A percentile compares a stretch with the other conserved stretches of the same genome.
These are phyloP conservation scores for Plasmopara muralis DNA, from an alignment of 352 stramenopile species.

Conservation along the genomic window DNA sequence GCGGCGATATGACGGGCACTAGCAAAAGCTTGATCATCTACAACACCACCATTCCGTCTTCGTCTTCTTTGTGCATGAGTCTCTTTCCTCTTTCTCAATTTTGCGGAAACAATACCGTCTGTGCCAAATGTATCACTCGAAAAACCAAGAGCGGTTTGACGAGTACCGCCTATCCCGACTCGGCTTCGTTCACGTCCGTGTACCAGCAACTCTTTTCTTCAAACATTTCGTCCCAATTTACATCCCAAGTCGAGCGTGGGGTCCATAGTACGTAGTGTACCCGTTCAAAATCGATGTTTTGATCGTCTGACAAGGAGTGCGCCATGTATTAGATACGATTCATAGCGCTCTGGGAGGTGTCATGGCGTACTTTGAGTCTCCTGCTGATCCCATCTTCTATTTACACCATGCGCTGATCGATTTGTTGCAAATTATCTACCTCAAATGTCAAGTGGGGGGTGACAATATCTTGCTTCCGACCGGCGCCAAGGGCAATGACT, in stretches of 20 bases:
- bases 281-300: neutral
- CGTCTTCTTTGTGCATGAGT: slow-evolving; percentile 26
- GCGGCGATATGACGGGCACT: slow-evolving; percentile 13
- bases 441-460: slow-evolving; percentile 43
- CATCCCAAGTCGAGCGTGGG: slow-evolving; percentile 27
- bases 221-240: slow-evolving; percentile 19
- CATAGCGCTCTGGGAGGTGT: slow-evolving; percentile 34
- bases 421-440: slow-evolving; percentile 41
- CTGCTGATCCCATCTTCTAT: slow-evolving; percentile 49
- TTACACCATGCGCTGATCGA: slow-evolving; percentile 44
- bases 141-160: slow-evolving; percentile 5
- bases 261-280: slow-evolving; percentile 39
- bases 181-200: slow-evolving; percentile 24
- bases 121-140: slow-evolving; percentile 33
- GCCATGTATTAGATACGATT: slow-evolving; percentile 28
- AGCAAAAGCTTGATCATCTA: slow-evolving; percentile 17
- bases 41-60: slow-evolving; percentile 9
- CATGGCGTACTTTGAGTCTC: slow-evolving; percentile 45
- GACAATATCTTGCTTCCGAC: slow-evolving; percentile 19
- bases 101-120: slow-evolving; percentile 31
- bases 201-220: slow-evolving; percentile 41
- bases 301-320: neutral
- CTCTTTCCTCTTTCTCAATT: slow-evolving; percentile 33
- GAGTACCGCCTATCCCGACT: slow-evolving; percentile 30
- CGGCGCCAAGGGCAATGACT: slow-evolving; percentile 25